A percentile compares a stretch with the other conserved stretches of the same genome.
Conservation (phyloP, 306 rosid genomes). For the Echinosophora koreensis region DNA sequence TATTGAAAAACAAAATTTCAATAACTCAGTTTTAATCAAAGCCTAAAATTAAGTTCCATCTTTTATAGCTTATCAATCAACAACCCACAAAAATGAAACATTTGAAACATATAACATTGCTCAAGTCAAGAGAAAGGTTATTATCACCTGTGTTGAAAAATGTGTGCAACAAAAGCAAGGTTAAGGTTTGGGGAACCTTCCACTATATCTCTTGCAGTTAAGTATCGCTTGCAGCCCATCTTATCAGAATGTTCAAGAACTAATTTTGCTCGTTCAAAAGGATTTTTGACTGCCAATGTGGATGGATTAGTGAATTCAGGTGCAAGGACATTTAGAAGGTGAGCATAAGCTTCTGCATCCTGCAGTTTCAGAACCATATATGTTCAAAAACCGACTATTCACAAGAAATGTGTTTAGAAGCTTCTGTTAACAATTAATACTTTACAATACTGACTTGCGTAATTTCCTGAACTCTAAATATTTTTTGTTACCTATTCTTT, state of each 20-base stretch:
- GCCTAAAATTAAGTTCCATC: neutral
- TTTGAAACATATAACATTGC: slow-evolving; percentile 4
- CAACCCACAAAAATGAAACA: slow-evolving; percentile 12
- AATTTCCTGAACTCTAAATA: neutral
- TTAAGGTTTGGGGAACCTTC: slow-evolving; percentile 99
- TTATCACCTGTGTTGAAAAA: slow-evolving; percentile 93
- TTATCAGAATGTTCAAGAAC: slow-evolving; percentile 92
- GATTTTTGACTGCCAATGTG: slow-evolving; percentile 70
- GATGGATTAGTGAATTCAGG: slow-evolving; percentile 87
- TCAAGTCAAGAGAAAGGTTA: slow-evolving; percentile 36
- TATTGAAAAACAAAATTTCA: neutral
- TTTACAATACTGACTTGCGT: neutral
- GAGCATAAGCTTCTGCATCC: slow-evolving; percentile 98
- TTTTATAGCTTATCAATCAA: neutral
- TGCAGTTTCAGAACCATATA: slow-evolving; percentile 50
- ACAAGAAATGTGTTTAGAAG: slow-evolving; percentile 27
- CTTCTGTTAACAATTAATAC: slow-evolving; percentile 5
- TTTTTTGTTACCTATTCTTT: neutral
- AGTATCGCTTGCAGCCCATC: slow-evolving; percentile 96
- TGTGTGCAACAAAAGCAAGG: slow-evolving; percentile 96
- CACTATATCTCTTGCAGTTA: slow-evolving; percentile 90
- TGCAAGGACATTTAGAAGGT: slow-evolving; percentile 91
- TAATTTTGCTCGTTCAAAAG: slow-evolving; percentile 86
- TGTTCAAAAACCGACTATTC: slow-evolving; percentile 18
- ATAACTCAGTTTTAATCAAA: neutral